Base-by-base conservation (phyloP, 345 rosid genomes). In the Limnanthes douglasii region DNA sequence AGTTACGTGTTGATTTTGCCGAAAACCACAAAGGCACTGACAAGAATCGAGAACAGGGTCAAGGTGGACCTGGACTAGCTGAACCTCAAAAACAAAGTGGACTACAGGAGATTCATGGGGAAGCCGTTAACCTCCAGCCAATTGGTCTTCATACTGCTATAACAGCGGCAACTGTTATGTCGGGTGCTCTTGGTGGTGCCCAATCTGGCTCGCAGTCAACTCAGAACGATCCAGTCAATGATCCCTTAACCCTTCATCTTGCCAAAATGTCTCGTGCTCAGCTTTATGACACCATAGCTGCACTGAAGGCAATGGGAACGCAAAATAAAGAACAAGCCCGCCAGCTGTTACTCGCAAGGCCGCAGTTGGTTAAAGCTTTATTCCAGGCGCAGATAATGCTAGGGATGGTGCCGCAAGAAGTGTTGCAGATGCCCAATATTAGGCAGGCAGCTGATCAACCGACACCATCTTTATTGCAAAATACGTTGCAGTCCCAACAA, bases 21-120 rank as follows among this genome's bases (percentile, higher is more conserved):
- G 98, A 90, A 69, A 90, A 90, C 69, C 94, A 90, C 56, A 90
- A 84, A 68, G 84, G 84, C 29, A 54, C 73, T 38, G 96, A 75
- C 43, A 73, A 70, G 55, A 66, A 67, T 40, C 66, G 75, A 33
- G 94, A 80, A 45, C 95, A 77, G 82, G 92, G 76, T 37, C 44
- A n/a, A n/a, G n/a, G n/a, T n/a, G n/a, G 35, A 23, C 14, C 6
- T 39, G 38, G n/a, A n/a, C 8, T 64, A 34, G 2, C 54, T 71
- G 97, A 69, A 11, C 41, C 67, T 48, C 73, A 61, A 38, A 78
- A 70, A 61, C 94, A 73, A 59, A 11, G 27, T 21, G 92, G 90
- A 20, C 75, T 68, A 18, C 46, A 69, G 13, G 61, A 62, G 26
- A 33, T 16, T 46, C 56, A 33, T 18, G 69, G 55, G 34, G 98